Percentiles rank a stretch among this genome's conserved stretches.
Conservation (phyloP, 768 basidiomycete genomes). For the Boletus patriciae region DNA sequence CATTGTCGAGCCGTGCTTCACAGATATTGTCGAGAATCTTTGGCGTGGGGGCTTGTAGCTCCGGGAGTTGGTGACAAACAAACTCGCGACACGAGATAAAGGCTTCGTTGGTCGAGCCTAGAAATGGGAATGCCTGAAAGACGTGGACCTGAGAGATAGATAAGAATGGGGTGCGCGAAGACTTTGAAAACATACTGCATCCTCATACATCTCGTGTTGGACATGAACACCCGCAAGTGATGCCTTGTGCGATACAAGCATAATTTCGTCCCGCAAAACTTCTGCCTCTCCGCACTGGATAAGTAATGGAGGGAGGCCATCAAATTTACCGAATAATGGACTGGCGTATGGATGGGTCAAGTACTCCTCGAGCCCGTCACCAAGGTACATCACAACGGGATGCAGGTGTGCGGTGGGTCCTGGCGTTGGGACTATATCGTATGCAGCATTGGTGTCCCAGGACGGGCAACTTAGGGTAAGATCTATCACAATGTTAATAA, state of each 20-base stretch:
- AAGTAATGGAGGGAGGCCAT: constrained; percentile 83
- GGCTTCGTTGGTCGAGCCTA: constrained; percentile 61
- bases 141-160: constrained; percentile 67
- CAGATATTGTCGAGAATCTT: constrained; percentile 53
- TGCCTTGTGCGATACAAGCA: constrained; percentile 91
- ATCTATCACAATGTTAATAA: constrained; percentile 45
- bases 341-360: constrained; percentile 96
- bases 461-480: constrained; percentile 97
- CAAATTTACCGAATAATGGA: constrained; percentile 88
- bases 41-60: constrained; percentile 48
- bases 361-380: constrained; percentile 73
- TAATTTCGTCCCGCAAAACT: constrained; percentile 91
- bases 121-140: constrained; percentile 86
- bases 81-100: constrained; percentile 73
- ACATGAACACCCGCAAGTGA: constrained; percentile 82
- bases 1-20: constrained; percentile 62
- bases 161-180: background rate
- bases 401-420: constrained; percentile 80
- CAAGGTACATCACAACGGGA: constrained; percentile 92
- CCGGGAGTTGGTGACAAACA: constrained; percentile 58
- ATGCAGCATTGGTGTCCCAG: constrained; percentile 94
- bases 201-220: constrained; percentile 85
- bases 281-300: constrained; percentile 94
- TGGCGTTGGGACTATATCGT: constrained; percentile 78
- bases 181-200: constrained; percentile 59